Evolutionary conservation across 2,329 filamentous ascomycete species (phyloP), one percentile per base, ranked within the genome.

Genomic region (Zymoseptoria tritici): DNA sequence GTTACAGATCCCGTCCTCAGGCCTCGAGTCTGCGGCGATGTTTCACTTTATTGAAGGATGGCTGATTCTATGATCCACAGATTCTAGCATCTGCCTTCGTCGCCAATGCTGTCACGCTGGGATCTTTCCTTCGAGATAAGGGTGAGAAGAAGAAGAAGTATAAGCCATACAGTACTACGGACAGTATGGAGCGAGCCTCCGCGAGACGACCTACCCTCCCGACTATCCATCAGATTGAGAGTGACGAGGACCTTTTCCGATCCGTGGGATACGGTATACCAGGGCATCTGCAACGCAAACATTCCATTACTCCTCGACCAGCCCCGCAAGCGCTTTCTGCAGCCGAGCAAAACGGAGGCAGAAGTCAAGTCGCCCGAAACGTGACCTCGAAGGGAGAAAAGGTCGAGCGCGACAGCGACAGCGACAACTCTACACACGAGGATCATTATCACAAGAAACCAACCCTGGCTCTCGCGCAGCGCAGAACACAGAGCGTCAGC

Each of bases 121-220:
- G 93, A 11, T 96, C 92, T 0, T 97, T 97, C 70, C 85, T 97
- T 26, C 85, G 93, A 13, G 93, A 97, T 72, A 84, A 90, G 57
- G 94, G 94, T 24, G 79, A 91, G 49, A 97, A 97, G 80, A 96
- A 95, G 75, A 82, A 83, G 59, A 94, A 91, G 71, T 97, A 89
- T 76, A 53, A 53, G 52, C 72, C 78, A 60, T 70, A 77, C 13
- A 84, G 80, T 16, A 77, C 80, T 2, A 77, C 75, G 49, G 81
- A 84, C 64, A 78, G 76, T 58, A 75, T 78, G 58, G 78, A 80
- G 57, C 82, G 84, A 62, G 80, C 80, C 16, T 85, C 86, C 1
- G 77, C 80, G 11, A 77, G 82, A 3, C 81, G 82, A 51, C 84
- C 85, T 49, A 91, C 89, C 74, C 62, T 77, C 80, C 63, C 81